Base-by-base conservation (phyloP, 352 stramenopile species). In the Phytophthora lateralis region DNA sequence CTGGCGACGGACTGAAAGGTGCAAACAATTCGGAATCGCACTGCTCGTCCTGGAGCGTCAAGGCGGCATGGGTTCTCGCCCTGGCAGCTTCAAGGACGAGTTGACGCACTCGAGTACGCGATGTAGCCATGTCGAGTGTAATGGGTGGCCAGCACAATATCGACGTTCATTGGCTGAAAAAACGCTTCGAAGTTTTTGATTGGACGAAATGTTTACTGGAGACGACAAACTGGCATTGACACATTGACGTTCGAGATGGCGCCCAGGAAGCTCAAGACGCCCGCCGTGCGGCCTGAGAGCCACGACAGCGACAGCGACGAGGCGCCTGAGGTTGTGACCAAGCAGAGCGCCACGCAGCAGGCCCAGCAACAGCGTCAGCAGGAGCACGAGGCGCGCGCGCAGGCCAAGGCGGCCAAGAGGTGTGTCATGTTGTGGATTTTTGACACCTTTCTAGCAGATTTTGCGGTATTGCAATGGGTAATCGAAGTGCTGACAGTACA, bases 301-400 rank as follows among this genome's bases (percentile, higher is more conserved):
- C 69, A 75, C 47, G 70, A 82, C 39, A 88, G 76, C 62, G 82
- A 91, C 41, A 71, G 67, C 44, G 84, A 92, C 55, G 85, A 91
- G 61, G 82, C 85, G 24, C 85, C 85, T 21, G 85, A 94, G 58
- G 78, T 88, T 34, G 77, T 94, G 55, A 86, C 79, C 49, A 94
- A 91, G 67, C 71, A 78, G 49, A 90, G 59, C 52, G 85, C 85
- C 24, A 65, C 77, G 65, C 54, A 89, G 59, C 66, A 87, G 63
- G 81, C 65, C 48, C 64, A 78, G 38, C 64, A 75, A 47, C 76
- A 73, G 59, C 71, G 73, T 35, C 79, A 66, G 15, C 71, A 85
- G 26, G 79, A 92, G 51, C 48, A 84, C 18, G 72, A 82, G 41
- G 84, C 78, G 41, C 65, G 65, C 37, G 63, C 55, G 26, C 75